phyloP scores from a whole-genome alignment of 1,284 basidiomycete species.

The Trichosporon ovoides region DNA sequence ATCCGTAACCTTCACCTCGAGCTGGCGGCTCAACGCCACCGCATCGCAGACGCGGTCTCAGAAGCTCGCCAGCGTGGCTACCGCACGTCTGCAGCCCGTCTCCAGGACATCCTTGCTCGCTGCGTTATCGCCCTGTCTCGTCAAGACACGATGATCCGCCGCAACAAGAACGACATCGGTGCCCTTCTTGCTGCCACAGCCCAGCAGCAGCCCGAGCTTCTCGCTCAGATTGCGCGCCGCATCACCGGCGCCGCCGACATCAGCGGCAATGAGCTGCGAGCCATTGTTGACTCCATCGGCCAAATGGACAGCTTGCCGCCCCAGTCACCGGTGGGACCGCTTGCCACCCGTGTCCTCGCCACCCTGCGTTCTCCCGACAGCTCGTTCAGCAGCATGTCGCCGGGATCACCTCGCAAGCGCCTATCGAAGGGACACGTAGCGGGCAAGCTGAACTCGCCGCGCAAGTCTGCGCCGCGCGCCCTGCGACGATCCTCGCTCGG shows the following conservation, averaged over 20 bases:
- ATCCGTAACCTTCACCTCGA: slow-evolving; percentile 68
- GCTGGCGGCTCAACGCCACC: slow-evolving; percentile 61
- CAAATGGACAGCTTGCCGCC: background rate
- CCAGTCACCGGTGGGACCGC: background rate
- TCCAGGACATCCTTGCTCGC: slow-evolving; percentile 61
- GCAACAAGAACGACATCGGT: slow-evolving; percentile 58
- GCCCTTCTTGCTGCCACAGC: background rate
- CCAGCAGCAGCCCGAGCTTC: background rate
- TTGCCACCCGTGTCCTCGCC: background rate
- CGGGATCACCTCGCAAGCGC: slow-evolving; percentile 25
- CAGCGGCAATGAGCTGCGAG: slow-evolving; percentile 6
- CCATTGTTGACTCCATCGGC: slow-evolving; percentile 5
- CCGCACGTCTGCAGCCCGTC: slow-evolving; percentile 59
- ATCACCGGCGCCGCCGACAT: background rate
- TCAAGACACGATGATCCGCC: slow-evolving; percentile 66
- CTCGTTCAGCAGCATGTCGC: slow-evolving; percentile 42
- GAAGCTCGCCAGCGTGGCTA: slow-evolving; percentile 66
- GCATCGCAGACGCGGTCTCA: slow-evolving; percentile 66
- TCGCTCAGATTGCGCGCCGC: background rate
- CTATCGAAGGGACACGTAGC: slow-evolving; percentile 13
- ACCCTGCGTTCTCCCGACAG: background rate
- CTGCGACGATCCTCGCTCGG: background rate
- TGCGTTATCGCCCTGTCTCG: slow-evolving; percentile 57
- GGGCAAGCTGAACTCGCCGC: slow-evolving; percentile 9
- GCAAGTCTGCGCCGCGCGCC: background rate